Percentiles rank a stretch among this genome's conserved stretches.
Evolutionary conservation across 2,329 filamentous ascomycete species (phyloP).

Genomic region (Aureobasidium sp.): DNA sequence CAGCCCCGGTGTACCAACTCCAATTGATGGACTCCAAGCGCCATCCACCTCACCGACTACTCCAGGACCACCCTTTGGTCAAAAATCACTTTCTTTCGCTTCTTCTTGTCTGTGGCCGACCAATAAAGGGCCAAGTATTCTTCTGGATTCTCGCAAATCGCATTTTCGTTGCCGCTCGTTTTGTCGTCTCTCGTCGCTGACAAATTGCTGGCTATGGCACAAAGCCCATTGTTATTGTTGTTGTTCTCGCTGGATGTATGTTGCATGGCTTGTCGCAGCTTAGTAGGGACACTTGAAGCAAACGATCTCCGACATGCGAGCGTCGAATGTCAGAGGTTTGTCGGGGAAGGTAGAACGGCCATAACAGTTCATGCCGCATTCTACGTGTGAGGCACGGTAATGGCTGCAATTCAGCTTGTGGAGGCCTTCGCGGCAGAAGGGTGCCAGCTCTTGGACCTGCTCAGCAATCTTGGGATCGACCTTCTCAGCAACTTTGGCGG

Average conservation of each 20-base stretch:
- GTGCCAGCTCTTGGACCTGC: not conserved
- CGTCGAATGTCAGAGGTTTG: not conserved
- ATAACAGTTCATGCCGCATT: not conserved
- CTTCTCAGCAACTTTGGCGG: not conserved
- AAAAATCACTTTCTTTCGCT: too few relatives aligned
- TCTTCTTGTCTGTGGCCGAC: too few relatives aligned
- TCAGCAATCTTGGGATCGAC: not conserved
- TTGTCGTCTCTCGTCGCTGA: not conserved
- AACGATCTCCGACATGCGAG: not conserved
- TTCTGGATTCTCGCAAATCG: not conserved
- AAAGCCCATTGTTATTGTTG: not conserved
- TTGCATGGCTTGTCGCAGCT: not conserved
- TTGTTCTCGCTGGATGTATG: not conserved
- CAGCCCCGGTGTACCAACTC: not conserved
- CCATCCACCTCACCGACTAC: not conserved
- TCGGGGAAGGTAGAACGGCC: not conserved
- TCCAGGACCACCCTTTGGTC: not conserved
- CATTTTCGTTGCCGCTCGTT: too few relatives aligned
- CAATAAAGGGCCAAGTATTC: not conserved
- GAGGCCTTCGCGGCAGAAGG: not conserved
- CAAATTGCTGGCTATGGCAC: not conserved
- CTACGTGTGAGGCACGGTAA: not conserved
- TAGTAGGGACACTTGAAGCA: not conserved
- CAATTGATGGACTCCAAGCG: not conserved
- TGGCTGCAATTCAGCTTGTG: conserved; percentile 1